These are phyloP conservation scores for Lippia alba DNA, from an alignment of 305 asterid genomes.

Conservation along the genomic window DNA sequence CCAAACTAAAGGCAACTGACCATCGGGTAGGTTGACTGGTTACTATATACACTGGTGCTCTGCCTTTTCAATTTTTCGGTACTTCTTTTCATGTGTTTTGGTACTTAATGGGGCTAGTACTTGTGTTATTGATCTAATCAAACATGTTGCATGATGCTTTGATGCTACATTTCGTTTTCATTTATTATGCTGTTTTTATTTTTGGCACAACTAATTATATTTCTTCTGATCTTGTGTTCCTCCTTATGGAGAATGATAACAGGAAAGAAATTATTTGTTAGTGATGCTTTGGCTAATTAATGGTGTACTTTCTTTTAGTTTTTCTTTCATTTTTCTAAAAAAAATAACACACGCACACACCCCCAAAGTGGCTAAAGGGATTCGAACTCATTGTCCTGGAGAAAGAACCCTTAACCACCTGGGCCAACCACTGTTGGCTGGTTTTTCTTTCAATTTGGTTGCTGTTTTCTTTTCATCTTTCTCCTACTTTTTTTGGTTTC, in stretches of 20 bases:
- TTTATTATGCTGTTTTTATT: conserved; percentile 11
- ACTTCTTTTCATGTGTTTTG: conserved; percentile 14
- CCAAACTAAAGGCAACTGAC: conserved; percentile 97
- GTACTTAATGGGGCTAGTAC: conserved; percentile 9
- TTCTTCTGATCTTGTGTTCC: not conserved
- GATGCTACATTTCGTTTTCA: conserved; percentile 27
- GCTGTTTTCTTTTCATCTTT: conserved; percentile 15
- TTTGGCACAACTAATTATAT: not conserved
- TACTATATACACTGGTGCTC: conserved; percentile 17
- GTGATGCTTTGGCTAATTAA: not conserved
- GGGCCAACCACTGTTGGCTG: no score
- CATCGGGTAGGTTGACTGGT: conserved; percentile 74
- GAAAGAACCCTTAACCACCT: no score
- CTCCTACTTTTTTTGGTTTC: conserved; percentile 1
- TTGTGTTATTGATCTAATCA: conserved; percentile 28
- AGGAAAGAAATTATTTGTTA: not conserved
- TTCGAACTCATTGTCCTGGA: no score
- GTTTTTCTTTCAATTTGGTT: not conserved
- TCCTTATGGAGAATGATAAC: conserved; percentile 6
- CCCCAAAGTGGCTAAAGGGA: no score
- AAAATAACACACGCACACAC: no score
- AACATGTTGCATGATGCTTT: conserved; percentile 4
- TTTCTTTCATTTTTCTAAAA: no score
- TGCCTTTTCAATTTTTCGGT: conserved; percentile 26
- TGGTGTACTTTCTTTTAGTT: not conserved